Percentiles rank a stretch among this genome's conserved stretches.
phyloP scores from a whole-genome alignment of 2,329 filamentous ascomycete species.

The Penicillium polonicum region DNA sequence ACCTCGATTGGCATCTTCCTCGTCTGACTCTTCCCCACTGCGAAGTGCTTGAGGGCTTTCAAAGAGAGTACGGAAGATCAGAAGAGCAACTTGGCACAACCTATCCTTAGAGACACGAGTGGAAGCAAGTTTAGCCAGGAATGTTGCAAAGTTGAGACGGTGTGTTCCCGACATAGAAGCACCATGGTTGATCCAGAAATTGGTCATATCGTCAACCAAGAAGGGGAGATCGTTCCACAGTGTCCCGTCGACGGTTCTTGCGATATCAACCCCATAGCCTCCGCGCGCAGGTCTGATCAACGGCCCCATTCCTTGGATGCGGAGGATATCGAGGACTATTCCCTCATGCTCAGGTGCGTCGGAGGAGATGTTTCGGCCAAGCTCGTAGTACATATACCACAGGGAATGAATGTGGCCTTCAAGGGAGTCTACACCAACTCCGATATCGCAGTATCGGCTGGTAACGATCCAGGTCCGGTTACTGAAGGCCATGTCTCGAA shows the following conservation, averaged over 20 bases:
- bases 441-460: constrained; percentile 18
- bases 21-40: constrained; percentile 15
- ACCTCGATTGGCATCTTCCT: constrained; percentile 13
- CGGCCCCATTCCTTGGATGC: constrained; percentile 21
- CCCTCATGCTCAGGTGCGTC: constrained; percentile 22
- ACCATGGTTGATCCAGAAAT: constrained; percentile 19
- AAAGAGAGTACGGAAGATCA: constrained; percentile 20
- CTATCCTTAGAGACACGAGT: constrained; percentile 21
- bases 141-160: constrained; percentile 21
- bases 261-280: constrained; percentile 22
- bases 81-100: constrained; percentile 22
- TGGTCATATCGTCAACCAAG: constrained; percentile 23
- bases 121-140: constrained; percentile 27
- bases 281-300: constrained; percentile 14
- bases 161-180: constrained; percentile 18
- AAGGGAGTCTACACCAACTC: constrained; percentile 20
- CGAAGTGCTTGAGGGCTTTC: constrained; percentile 17
- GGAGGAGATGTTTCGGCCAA: constrained; percentile 12
- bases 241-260: constrained; percentile 23
- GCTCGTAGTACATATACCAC: constrained; percentile 27
- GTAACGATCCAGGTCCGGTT: constrained; percentile 18
- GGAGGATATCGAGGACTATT: constrained; percentile 26
- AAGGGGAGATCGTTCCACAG: constrained; percentile 29
- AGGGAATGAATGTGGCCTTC: constrained; percentile 19
- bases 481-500: constrained; percentile 11